Conservation (phyloP, 139 green algal genomes). For the Haematococcus lacustris region DNA sequence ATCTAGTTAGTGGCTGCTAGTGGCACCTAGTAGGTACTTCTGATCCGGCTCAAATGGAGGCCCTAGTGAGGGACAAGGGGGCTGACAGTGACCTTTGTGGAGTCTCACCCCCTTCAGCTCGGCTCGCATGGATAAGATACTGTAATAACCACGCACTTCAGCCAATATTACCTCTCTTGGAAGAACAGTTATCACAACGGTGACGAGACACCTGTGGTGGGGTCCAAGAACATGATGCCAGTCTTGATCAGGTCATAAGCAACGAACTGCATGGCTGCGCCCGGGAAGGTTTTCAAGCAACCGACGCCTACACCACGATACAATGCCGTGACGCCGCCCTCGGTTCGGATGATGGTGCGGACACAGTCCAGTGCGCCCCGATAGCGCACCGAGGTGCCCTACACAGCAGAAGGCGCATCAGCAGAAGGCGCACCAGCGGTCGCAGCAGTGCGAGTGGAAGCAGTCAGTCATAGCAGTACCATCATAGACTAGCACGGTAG, state of each 20-base stretch:
- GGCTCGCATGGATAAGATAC: too few species aligned
- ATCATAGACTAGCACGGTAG: conserved; percentile 37
- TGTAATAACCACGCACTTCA: too few species aligned
- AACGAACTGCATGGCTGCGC: conserved; percentile 54
- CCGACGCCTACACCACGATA: conserved; percentile 45
- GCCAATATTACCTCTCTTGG: too few species aligned
- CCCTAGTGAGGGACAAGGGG: too few species aligned
- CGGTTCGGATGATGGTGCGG: conserved; percentile 18
- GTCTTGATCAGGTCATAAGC: conserved; percentile 44
- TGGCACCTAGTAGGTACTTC: too few species aligned
- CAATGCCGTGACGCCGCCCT: conserved; percentile 25
- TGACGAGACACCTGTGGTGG: conserved; percentile 32
- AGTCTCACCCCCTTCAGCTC: too few species aligned
- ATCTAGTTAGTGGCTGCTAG: too few species aligned
- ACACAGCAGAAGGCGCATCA: too few species aligned
- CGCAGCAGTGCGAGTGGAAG: too few species aligned
- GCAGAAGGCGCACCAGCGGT: too few species aligned
- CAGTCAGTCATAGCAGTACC: conserved; percentile 12
- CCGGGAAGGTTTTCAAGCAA: conserved; percentile 41
- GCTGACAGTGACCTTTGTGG: too few species aligned
- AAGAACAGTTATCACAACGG: conserved; percentile 37
- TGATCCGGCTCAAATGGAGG: too few species aligned
- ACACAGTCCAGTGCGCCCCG: conserved; percentile 26
- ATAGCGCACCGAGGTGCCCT: conserved; percentile 5
- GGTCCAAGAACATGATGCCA: conserved; percentile 34